Percentiles rank a stretch among this genome's conserved stretches.
Conservation (phyloP, 768 basidiomycete species). For the Pholiota molesta region DNA sequence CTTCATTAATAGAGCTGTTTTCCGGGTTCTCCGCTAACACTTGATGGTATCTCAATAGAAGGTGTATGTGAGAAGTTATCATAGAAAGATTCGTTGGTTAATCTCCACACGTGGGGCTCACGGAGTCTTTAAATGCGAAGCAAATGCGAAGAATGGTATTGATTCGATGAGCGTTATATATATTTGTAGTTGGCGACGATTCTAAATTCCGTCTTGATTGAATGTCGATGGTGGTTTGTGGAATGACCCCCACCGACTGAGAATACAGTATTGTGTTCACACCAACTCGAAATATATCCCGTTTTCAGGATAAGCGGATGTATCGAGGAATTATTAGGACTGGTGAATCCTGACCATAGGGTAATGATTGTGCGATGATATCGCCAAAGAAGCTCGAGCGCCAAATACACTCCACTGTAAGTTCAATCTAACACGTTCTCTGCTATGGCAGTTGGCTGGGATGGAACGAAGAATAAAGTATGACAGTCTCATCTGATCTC, state of each 20-base stretch:
- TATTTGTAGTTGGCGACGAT: too few relatives aligned
- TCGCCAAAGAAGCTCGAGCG: background rate
- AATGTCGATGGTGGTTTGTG: too few relatives aligned
- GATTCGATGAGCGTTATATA: too few relatives aligned
- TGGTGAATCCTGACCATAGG: background rate
- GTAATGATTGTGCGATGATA: background rate
- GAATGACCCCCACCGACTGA: too few relatives aligned
- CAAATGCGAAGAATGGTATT: too few relatives aligned
- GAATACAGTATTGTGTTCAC: too few relatives aligned
- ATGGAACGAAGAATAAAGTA: background rate
- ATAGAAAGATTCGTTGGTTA: background rate
- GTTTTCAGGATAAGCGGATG: background rate
- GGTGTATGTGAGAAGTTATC: background rate
- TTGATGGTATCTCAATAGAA: background rate
- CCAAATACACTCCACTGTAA: background rate
- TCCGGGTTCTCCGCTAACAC: background rate
- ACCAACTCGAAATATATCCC: too few relatives aligned
- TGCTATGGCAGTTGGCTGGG: background rate
- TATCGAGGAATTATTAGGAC: background rate
- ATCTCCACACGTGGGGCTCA: background rate
- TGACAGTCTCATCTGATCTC: background rate
- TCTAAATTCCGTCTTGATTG: too few relatives aligned
- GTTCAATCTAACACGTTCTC: background rate
- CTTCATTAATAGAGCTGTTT: background rate
- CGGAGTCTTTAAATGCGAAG: background rate